phyloP scores from a whole-genome alignment of 2,329 filamentous ascomycete species.

The Colletotrichum incanum region DNA sequence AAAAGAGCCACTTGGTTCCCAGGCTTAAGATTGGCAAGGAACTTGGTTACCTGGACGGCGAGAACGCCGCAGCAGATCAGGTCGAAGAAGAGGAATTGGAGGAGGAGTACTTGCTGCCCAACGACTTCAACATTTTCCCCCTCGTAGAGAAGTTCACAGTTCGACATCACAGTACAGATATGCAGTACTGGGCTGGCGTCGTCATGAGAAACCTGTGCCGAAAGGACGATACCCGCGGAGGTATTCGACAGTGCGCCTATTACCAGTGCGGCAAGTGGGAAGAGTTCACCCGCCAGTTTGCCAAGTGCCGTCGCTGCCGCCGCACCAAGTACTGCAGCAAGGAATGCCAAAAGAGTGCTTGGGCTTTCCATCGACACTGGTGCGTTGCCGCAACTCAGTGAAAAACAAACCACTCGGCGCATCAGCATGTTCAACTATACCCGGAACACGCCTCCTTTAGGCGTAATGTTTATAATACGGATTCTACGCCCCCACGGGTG shows the following conservation, averaged over 20 bases:
- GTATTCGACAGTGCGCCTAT: conserved; percentile 97
- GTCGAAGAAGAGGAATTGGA: conserved; percentile 76
- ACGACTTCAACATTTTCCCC: conserved; percentile 98
- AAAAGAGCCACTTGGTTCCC: conserved; percentile 93
- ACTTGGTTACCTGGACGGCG: conserved; percentile 83
- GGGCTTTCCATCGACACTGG: conserved; percentile 99
- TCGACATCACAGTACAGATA: conserved; percentile 93
- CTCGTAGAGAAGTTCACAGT: conserved; percentile 99
- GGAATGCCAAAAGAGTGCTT: conserved; percentile 98
- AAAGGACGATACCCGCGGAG: conserved; percentile 94
- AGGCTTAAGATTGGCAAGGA: conserved; percentile 92
- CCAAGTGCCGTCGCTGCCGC: conserved; percentile 95
- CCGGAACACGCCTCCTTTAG: conserved; percentile 24
- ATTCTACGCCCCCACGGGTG: conserved; percentile 46
- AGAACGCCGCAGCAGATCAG: conserved; percentile 63
- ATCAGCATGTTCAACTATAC: conserved; percentile 43
- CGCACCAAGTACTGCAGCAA: conserved; percentile 99
- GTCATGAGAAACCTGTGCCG: conserved; percentile 99
- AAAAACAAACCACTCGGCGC: conserved; percentile 35
- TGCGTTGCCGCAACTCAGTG: conserved; percentile 82
- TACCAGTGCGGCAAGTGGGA: conserved; percentile 99
- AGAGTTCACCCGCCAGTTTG: conserved; percentile 95
- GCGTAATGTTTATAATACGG: conserved; percentile 42
- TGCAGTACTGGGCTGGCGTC: conserved; percentile 99
- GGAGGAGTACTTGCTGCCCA: conserved; percentile 91